phyloP scores from a whole-genome alignment of 2,329 filamentous ascomycete species.

The Aspergillus latus region DNA sequence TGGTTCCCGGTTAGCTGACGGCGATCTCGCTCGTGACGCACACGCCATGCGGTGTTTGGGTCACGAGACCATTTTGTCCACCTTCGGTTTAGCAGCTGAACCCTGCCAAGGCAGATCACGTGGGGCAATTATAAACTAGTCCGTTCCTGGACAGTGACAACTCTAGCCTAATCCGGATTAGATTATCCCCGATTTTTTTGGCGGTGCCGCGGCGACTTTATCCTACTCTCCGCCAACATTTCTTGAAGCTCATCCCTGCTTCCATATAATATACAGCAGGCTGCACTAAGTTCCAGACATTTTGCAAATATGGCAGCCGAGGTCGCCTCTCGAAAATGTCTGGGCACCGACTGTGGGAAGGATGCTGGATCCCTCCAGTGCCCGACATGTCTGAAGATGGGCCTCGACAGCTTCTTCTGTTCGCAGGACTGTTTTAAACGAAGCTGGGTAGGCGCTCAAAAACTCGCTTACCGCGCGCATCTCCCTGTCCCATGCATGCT shows the following conservation, averaged over 20 bases:
- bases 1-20: not conserved
- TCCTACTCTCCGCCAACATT: not conserved
- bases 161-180: not conserved
- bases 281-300: not conserved
- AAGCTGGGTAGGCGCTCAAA: conserved; percentile 75
- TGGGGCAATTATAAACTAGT: not conserved
- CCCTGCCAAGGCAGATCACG: not conserved
- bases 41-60: not conserved
- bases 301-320: conserved; percentile 30
- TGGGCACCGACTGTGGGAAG: conserved; percentile 80
- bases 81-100: not conserved
- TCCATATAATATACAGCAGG: not conserved
- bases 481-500: conserved; percentile 14
- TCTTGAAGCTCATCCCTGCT: not conserved
- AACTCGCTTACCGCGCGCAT: conserved; percentile 21
- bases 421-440: conserved; percentile 98
- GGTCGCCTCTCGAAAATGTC: conserved; percentile 56
- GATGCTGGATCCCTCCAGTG: conserved; percentile 85
- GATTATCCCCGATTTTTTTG: conserved; percentile 1
- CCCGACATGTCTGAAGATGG: conserved; percentile 89
- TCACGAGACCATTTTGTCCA: not conserved
- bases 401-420: conserved; percentile 92
- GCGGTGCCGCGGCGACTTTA: not conserved
- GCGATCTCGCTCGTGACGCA: conserved; percentile 3
- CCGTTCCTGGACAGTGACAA: not conserved